Percentiles rank a stretch among this genome's conserved stretches.
phyloP scores from a whole-genome alignment of 2,329 filamentous ascomycete genomes.

The Neofusicoccum cordaticola region DNA sequence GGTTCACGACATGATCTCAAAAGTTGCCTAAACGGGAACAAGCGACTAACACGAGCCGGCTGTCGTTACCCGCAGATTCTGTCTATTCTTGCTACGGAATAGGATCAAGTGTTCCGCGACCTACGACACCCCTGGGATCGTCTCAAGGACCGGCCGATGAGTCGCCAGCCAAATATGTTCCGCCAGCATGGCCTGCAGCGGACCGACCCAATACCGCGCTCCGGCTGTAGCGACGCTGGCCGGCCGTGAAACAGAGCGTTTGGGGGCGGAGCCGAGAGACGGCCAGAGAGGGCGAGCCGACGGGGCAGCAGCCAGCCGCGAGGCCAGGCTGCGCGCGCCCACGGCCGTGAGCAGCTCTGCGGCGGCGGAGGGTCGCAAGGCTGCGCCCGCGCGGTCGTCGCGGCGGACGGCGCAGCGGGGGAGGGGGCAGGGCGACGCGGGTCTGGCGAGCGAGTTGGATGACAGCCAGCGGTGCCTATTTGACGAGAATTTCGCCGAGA shows the following conservation, averaged over 20 bases:
- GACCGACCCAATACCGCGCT: neutral
- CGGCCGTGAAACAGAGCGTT: neutral
- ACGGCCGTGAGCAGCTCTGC: no score
- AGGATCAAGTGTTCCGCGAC: neutral
- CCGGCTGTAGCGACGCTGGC: neutral
- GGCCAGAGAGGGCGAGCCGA: neutral
- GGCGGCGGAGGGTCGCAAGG: no score
- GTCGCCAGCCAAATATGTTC: neutral
- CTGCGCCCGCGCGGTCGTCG: no score
- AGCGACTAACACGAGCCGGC: neutral
- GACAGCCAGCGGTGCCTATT: neutral
- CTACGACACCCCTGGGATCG: neutral
- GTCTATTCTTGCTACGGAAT: neutral
- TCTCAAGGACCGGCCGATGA: neutral
- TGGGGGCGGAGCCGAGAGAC: neutral
- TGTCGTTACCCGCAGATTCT: neutral
- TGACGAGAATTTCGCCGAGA: neutral
- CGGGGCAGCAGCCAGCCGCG: no score
- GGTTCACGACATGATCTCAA: neutral
- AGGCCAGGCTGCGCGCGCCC: no score
- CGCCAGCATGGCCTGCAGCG: neutral
- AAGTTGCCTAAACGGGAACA: neutral
- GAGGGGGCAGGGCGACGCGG: no score
- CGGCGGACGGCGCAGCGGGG: no score
- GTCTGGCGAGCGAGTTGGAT: neutral